These are phyloP conservation scores for Sporisorium scitamineum DNA, from an alignment of 1,284 basidiomycete species.

Conservation along the genomic window DNA sequence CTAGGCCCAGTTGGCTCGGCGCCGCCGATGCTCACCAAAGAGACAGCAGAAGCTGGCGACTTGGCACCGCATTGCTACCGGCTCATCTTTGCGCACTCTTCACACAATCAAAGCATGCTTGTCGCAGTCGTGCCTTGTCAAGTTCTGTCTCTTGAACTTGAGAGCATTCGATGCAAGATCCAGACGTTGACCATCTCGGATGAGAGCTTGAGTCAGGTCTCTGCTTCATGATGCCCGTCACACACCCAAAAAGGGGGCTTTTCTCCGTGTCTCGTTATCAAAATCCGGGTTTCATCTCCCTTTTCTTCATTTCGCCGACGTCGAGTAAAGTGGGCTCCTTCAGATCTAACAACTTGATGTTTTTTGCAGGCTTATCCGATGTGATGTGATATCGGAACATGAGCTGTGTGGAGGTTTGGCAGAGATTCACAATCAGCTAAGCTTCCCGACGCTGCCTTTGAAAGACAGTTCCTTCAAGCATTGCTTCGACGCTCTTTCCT, in stretches of 20 bases:
- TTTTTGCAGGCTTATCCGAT: neutral
- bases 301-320: neutral
- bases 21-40: neutral
- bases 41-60: too few relatives aligned
- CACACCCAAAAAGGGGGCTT: neutral
- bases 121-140: too few relatives aligned
- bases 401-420: neutral
- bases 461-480: neutral
- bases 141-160: too few relatives aligned
- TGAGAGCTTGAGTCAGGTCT: neutral
- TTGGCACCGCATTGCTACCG: too few relatives aligned
- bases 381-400: neutral
- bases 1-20: too few relatives aligned
- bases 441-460: neutral
- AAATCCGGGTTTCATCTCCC: conserved; percentile 1
- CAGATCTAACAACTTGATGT: neutral
- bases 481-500: neutral
- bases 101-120: too few relatives aligned
- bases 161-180: too few relatives aligned
- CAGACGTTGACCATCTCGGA: neutral
- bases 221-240: neutral
- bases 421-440: conserved; percentile 1
- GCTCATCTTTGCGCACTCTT: too few relatives aligned
- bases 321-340: neutral
- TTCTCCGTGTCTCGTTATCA: neutral